These are phyloP conservation scores for Penicillium hordei DNA, from an alignment of 2,329 filamentous ascomycete species.

Conservation along the genomic window DNA sequence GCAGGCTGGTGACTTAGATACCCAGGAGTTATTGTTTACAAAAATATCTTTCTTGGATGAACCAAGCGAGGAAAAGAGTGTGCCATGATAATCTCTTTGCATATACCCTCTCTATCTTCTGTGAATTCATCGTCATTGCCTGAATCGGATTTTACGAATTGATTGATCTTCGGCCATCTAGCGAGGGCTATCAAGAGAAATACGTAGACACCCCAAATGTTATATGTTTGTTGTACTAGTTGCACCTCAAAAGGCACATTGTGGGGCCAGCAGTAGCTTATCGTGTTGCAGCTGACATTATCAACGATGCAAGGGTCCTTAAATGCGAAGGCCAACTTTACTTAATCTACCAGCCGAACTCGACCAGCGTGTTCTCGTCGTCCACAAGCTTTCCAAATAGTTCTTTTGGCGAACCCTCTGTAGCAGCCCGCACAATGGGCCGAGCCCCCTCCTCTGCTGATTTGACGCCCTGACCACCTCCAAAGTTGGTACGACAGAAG, in stretches of 20 bases:
- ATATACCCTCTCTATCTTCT: not conserved
- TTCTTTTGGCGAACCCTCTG: not conserved
- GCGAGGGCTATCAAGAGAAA: not conserved
- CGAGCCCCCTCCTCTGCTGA: not conserved
- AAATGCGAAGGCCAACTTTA: not conserved
- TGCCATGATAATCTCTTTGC: not conserved
- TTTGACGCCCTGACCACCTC: not conserved
- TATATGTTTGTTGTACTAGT: not conserved
- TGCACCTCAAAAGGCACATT: not conserved
- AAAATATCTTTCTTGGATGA: not conserved
- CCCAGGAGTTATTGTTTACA: slow-evolving; percentile 17
- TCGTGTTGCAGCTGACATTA: not conserved
- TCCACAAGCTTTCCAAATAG: not conserved
- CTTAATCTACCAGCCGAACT: too few relatives aligned
- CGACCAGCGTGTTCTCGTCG: too few relatives aligned
- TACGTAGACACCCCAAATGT: not conserved
- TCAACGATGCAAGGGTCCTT: not conserved
- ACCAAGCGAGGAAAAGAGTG: not conserved
- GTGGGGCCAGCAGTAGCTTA: not conserved
- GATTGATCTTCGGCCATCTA: not conserved
- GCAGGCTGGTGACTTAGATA: slow-evolving; percentile 15
- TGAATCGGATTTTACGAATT: not conserved
- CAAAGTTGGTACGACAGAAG: not conserved
- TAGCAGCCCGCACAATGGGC: not conserved
- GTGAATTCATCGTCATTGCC: not conserved